Evolutionary conservation across 306 rosid species (phyloP), one percentile per base, ranked within the genome.

Genomic region (Cucurbita moschata): DNA sequence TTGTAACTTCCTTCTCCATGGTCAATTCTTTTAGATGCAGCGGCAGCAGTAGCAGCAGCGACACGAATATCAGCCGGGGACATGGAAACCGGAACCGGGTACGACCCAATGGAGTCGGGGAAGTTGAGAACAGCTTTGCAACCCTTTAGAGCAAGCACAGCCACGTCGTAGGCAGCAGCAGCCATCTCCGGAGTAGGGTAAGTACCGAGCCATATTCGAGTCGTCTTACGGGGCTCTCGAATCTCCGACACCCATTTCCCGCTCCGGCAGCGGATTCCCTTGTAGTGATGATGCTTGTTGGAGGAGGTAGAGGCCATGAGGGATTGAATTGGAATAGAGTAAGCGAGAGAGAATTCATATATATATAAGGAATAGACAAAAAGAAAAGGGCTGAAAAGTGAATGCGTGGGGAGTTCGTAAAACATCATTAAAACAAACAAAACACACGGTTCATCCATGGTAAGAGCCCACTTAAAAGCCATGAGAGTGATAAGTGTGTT

Each of bases 221-320:
- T 86, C 4, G 96, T 80, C 76, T 87, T 88, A 1, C 92, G 85
- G 0, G 97, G 98, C 83, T 93, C 96, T 1, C 98, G 89, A 81
- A 93, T 93, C 79, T 93, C 98, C 3, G 98, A 87, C 4, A 90
- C 98, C 98, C 97, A 93, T 74, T 93, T 93, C 0, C 84, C 92
- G 6, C 94, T 75, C 5, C 98, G 77, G 82, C 86, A 74, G 3
- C 98, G 86, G 74, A 90, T 88, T 23, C 98, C 98, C 0, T 68
- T 87, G 81, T 83, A 90, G 60, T 68, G 38, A 0, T 88, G 88
- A 70, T 90, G 91, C 71, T 81, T 87, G 52, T 85, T 86, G 6
- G 85, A 71, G 54, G 90, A 85, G 40, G 76, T 53, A 0, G 97
- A 85, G 14, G 86, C 83, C 92, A 86, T 89, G 69, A 40, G 16